Percentiles rank a stretch among this genome's conserved stretches.
These are phyloP conservation scores for Hypoxylon rubiginosum DNA, from an alignment of 2,329 filamentous ascomycete species.

Conservation along the genomic window DNA sequence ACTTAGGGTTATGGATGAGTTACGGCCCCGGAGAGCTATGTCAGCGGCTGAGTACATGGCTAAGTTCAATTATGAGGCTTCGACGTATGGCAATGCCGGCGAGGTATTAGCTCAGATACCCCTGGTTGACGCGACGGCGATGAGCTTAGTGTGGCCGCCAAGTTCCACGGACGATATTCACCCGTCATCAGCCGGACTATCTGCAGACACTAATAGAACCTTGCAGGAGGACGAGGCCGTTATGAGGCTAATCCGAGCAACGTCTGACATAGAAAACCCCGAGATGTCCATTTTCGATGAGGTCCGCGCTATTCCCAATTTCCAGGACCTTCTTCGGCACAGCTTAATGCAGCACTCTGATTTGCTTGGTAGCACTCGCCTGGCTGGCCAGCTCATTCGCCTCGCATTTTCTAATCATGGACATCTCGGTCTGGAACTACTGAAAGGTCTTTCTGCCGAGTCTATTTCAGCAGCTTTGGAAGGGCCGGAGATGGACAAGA, in stretches of 20 bases:
- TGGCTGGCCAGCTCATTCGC: not conserved
- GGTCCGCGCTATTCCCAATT: not conserved
- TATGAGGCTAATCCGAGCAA: not conserved
- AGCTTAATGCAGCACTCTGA: not conserved
- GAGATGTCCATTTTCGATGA: not conserved
- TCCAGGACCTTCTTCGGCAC: not conserved
- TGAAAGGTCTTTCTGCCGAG: not conserved
- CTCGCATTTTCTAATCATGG: not conserved
- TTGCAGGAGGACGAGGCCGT: not conserved
- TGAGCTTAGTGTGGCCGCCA: slow-evolving; percentile 10
- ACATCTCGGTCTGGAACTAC: not conserved
- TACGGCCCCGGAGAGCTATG: slow-evolving; percentile 30
- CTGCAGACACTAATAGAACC: not conserved
- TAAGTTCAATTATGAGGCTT: slow-evolving; percentile 33
- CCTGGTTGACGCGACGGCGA: slow-evolving; percentile 9
- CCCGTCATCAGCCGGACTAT: not conserved
- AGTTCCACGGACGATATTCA: not conserved
- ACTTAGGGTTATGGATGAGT: slow-evolving; percentile 29
- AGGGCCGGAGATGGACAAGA: not conserved
- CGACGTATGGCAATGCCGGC: slow-evolving; percentile 2
- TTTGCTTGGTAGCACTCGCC: not conserved
- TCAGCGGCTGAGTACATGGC: slow-evolving; percentile 37
- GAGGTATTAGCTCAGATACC: slow-evolving; percentile 4
- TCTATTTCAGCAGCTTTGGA: not conserved
- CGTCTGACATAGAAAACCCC: not conserved